Percentiles rank a stretch among this genome's conserved stretches.
These are phyloP conservation scores for Waitea zeae DNA, from an alignment of 1,284 basidiomycete species.

Conservation along the genomic window DNA sequence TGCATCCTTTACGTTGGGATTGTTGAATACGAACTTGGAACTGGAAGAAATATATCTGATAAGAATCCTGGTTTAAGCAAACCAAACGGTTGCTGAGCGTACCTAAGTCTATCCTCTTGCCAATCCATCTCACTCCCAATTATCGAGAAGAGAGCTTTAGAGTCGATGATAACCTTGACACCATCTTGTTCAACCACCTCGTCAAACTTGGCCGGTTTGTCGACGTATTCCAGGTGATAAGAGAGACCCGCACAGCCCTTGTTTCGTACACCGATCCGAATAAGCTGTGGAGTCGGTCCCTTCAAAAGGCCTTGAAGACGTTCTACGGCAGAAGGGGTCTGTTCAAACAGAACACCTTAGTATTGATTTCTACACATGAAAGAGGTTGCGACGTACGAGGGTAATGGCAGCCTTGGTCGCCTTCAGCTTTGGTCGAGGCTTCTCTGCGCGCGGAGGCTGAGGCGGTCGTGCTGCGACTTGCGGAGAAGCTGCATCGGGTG, in stretches of 20 bases:
- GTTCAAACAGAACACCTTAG: conserved; percentile 4
- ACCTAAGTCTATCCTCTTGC: conserved; percentile 85
- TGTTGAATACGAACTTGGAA: conserved; percentile 87
- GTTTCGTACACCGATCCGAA: conserved; percentile 91
- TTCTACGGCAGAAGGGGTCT: conserved; percentile 74
- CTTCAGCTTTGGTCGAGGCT: conserved; percentile 47
- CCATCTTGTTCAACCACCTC: conserved; percentile 96
- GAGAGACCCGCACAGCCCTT: conserved; percentile 98
- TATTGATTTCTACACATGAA: neutral
- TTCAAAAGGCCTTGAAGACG: conserved; percentile 57
- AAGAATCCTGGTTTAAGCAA: too few relatives aligned
- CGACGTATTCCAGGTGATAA: conserved; percentile 95
- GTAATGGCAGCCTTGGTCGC: conserved; percentile 71
- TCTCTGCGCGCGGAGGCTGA: conserved; percentile 42
- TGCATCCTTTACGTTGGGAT: conserved; percentile 79
- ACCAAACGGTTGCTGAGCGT: conserved; percentile 10
- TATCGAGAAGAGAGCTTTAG: conserved; percentile 94
- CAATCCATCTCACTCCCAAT: conserved; percentile 99
- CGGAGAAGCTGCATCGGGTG: too few relatives aligned
- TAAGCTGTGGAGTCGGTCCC: conserved; percentile 76
- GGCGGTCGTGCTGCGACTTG: conserved; percentile 57
- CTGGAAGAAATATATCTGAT: too few relatives aligned
- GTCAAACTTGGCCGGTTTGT: conserved; percentile 83
- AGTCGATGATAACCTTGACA: conserved; percentile 89
- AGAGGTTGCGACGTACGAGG: conserved; percentile 38